Conservation (phyloP, 2,329 filamentous ascomycete species). For the Arthrobotrys entomopaga region DNA sequence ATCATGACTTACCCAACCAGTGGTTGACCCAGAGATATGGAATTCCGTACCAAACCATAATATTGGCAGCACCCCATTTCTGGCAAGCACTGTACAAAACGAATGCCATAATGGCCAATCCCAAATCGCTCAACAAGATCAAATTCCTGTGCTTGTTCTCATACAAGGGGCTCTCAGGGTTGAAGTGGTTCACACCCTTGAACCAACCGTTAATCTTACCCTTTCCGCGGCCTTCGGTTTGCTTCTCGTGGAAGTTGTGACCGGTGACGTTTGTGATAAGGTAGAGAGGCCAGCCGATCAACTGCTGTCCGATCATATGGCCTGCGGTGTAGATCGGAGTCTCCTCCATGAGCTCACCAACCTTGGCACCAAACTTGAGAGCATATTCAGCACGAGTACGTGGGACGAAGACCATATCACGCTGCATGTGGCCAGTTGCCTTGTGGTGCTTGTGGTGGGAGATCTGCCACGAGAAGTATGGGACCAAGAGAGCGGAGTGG, state of each 20-base stretch:
- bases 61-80: slow-evolving; percentile 83
- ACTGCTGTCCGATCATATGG: slow-evolving; percentile 82
- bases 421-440: slow-evolving; percentile 94
- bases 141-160: slow-evolving; percentile 89
- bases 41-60: slow-evolving; percentile 92
- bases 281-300: slow-evolving; percentile 93
- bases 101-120: slow-evolving; percentile 72
- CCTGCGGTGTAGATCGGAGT: slow-evolving; percentile 83
- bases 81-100: slow-evolving; percentile 76
- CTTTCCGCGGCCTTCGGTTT: slow-evolving; percentile 89
- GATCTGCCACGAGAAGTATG: slow-evolving; percentile 99
- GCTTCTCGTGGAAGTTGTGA: slow-evolving; percentile 91
- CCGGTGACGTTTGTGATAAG: slow-evolving; percentile 91
- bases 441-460: slow-evolving; percentile 99
- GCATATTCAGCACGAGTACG: slow-evolving; percentile 86
- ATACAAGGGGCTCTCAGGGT: slow-evolving; percentile 86
- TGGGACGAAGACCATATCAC: slow-evolving; percentile 99
- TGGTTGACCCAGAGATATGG: slow-evolving; percentile 99
- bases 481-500: slow-evolving; percentile 88
- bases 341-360: slow-evolving; percentile 90
- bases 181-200: slow-evolving; percentile 93
- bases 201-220: slow-evolving; percentile 87
- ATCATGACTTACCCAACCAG: slow-evolving; percentile 83
- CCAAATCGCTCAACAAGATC: slow-evolving; percentile 86
- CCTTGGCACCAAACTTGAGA: slow-evolving; percentile 72